Base-by-base conservation (phyloP, 345 rosid species). In the Psidium friedrichsthalianum region DNA sequence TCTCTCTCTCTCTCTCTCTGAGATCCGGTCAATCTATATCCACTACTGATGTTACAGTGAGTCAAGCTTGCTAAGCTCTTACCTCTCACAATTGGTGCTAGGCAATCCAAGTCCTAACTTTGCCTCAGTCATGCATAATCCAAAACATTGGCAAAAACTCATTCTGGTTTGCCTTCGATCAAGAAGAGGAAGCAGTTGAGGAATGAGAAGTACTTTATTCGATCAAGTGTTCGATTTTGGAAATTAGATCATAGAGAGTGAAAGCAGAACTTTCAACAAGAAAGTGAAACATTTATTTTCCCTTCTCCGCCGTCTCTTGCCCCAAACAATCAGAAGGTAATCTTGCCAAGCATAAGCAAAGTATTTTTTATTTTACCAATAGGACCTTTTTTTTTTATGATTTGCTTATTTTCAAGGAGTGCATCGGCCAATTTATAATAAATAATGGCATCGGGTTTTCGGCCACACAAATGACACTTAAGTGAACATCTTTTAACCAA, bases 381-480 rank as follows among this genome's bases (percentile, higher is more conserved):
- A 58, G 69, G 69, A 16, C 16, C 1, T 40, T 40, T 40, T 4
- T 58, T 58, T 58, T 58, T 58, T 7, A 5, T n/a, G 32, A 58
- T 58, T 12, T 6, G 69, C 6, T 61, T 14, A 27, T 59, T 61
- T 1, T 0, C 27, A 0, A 1, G 40, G 27, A 40, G 13, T 20
- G 0, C 74, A 27, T 61, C 1, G 8, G 21, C 5, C 5, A 61
- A 61, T 61, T 27, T 27, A 27, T 14, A 29, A 61, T 27, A 27
- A 61, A 29, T 0, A 61, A 61, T 6, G 74, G 5, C 7, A 0
- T 18, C 56, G 7, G 21, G 18, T 54, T 54, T 54, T 7, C 8
- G 8, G 3, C 22, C 22, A 0, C 22, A 54, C 21, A 5, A 54
- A 1, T 61, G 5, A 14, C 1, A 61, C 40, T n/a, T 58, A 1